phyloP scores from a whole-genome alignment of 1,139 yeast species.

The Yamadazyma kanchanaburiensis region DNA sequence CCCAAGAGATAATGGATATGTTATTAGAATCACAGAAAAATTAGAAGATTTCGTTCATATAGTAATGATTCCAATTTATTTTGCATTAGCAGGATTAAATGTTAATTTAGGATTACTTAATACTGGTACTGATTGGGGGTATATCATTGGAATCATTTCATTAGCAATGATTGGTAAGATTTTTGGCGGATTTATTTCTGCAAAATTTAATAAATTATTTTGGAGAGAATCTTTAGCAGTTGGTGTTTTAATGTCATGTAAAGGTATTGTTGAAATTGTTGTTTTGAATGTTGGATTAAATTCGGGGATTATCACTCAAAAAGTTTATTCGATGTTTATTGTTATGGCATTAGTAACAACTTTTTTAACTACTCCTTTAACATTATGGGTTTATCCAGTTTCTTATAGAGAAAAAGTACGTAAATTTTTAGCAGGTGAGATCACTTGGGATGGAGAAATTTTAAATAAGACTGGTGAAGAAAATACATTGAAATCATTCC shows the following conservation, averaged over 20 bases:
- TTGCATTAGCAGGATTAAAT: slow-evolving; percentile 73
- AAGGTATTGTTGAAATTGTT: slow-evolving; percentile 81
- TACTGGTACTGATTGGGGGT: slow-evolving; percentile 73
- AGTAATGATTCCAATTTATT: slow-evolving; percentile 69
- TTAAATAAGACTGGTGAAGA: slow-evolving; percentile 16
- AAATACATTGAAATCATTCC: slow-evolving; percentile 16
- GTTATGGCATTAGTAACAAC: slow-evolving; percentile 79
- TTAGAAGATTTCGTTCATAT: slow-evolving; percentile 75
- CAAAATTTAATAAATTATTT: slow-evolving; percentile 55
- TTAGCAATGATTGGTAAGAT: slow-evolving; percentile 68
- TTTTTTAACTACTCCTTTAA: slow-evolving; percentile 70
- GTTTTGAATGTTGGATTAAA: slow-evolving; percentile 71
- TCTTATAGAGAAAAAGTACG: slow-evolving; percentile 54
- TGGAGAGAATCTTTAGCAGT: slow-evolving; percentile 75
- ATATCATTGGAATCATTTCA: slow-evolving; percentile 59
- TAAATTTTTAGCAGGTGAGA: slow-evolving; percentile 33
- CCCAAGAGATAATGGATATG: slow-evolving; percentile 77
- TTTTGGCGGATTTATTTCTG: slow-evolving; percentile 62
- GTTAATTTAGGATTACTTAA: slow-evolving; percentile 63
- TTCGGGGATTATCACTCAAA: slow-evolving; percentile 61
- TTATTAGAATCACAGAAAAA: slow-evolving; percentile 63
- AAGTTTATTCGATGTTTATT: slow-evolving; percentile 74
- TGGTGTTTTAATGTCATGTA: slow-evolving; percentile 84
- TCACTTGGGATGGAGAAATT: slow-evolving; percentile 36
- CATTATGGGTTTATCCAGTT: slow-evolving; percentile 57